phyloP scores from a whole-genome alignment of 176 grass and related monocot genomes.

The Sorghum bicolor region Sorghum_bicolor_NCBIv3 NC_012871.2:71802501-71803000 shows the following conservation, averaged over 20 bases:
- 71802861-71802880: too few species aligned
- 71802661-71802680: not conserved
- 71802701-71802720: not conserved
- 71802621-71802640: not conserved
- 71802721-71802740: not conserved
- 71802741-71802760: not conserved
- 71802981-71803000: not conserved
- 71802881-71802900: too few species aligned
- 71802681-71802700: not conserved
- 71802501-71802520: slow-evolving; percentile 30
- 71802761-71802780: not conserved
- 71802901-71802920: not conserved
- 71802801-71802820: not conserved
- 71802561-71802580: not conserved
- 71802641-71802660: not conserved
- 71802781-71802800: not conserved
- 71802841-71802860: not conserved
- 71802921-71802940: not conserved
- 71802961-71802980: not conserved
- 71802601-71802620: not conserved
- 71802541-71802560: not conserved
- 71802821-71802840: not conserved
- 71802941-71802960: too few species aligned
- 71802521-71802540: not conserved
- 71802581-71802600: not conserved